These are phyloP conservation scores for Mortierella sp. DNA, from an alignment of 371 early-diverging fungal genomes.

Conservation along the genomic window DNA sequence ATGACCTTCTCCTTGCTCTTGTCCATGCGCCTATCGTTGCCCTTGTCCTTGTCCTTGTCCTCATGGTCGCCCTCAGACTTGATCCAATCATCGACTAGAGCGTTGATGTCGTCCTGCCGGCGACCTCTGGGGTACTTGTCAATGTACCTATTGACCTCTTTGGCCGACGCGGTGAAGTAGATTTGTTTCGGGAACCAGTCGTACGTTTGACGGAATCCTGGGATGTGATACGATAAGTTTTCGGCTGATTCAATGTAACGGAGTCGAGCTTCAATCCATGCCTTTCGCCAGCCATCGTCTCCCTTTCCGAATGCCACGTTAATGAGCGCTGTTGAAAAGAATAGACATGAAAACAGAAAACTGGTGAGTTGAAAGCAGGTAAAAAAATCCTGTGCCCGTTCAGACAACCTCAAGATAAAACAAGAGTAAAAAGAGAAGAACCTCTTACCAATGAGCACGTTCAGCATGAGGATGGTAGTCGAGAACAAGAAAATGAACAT, in stretches of 20 bases:
- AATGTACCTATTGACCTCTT: background rate
- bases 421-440: background rate
- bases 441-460: constrained; percentile 9
- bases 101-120: background rate
- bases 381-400: background rate
- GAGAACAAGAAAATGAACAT: constrained; percentile 8
- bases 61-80: too few species aligned
- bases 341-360: too few species aligned
- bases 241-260: constrained; percentile 23
- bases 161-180: constrained; percentile 14
- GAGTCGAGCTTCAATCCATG: constrained; percentile 13
- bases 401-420: background rate
- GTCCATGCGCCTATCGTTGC: too few species aligned
- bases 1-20: too few species aligned
- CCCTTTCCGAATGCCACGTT: constrained; percentile 18
- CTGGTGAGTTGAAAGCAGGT: background rate
- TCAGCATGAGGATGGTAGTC: constrained; percentile 6
- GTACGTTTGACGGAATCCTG: constrained; percentile 8
- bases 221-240: constrained; percentile 18
- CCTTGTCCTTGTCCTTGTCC: too few species aligned
- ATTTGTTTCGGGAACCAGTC: constrained; percentile 5
- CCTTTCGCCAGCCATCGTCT: constrained; percentile 17
- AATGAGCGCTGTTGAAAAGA: background rate
- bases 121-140: background rate
- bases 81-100: too few species aligned